These are phyloP conservation scores for Colletotrichum agaves DNA, from an alignment of 2,329 filamentous ascomycete species.

Conservation along the genomic window DNA sequence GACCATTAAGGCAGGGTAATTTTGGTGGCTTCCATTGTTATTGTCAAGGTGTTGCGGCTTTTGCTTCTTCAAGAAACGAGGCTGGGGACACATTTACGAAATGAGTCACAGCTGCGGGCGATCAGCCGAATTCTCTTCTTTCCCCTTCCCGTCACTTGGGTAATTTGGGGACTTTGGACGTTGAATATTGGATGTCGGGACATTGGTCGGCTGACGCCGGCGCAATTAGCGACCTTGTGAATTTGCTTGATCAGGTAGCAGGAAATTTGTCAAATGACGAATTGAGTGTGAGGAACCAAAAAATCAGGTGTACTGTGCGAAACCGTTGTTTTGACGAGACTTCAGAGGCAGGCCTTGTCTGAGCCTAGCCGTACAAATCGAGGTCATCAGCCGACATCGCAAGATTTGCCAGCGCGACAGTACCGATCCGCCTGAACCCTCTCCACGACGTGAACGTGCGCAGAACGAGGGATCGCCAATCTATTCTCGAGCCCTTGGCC, in stretches of 20 bases:
- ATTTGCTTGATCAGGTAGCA: neutral
- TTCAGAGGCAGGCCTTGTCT: no score
- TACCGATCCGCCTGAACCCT: neutral
- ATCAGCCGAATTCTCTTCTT: slow-evolving; percentile 21
- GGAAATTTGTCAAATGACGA: neutral
- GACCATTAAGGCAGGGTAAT: neutral
- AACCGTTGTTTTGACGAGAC: neutral
- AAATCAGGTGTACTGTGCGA: no score
- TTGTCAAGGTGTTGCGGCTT: slow-evolving; percentile 17
- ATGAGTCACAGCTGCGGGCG: slow-evolving; percentile 23
- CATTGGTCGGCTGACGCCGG: neutral
- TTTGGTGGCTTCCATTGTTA: slow-evolving; percentile 14
- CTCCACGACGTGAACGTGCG: slow-evolving; percentile 8
- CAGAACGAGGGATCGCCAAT: slow-evolving; percentile 20
- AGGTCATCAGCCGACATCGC: neutral
- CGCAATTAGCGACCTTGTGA: neutral
- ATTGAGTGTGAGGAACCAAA: neutral
- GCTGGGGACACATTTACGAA: slow-evolving; percentile 10
- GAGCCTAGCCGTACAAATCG: neutral
- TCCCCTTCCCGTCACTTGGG: slow-evolving; percentile 7
- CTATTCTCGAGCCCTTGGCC: slow-evolving; percentile 10
- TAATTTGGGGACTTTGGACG: neutral
- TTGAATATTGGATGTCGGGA: slow-evolving; percentile 2
- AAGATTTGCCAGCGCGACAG: neutral
- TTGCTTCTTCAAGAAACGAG: slow-evolving; percentile 12